Percentiles rank a stretch among this genome's conserved stretches.
These are phyloP conservation scores for Termitomyces sp. DNA, from an alignment of 1,284 basidiomycete species.

Conservation along the genomic window DNA sequence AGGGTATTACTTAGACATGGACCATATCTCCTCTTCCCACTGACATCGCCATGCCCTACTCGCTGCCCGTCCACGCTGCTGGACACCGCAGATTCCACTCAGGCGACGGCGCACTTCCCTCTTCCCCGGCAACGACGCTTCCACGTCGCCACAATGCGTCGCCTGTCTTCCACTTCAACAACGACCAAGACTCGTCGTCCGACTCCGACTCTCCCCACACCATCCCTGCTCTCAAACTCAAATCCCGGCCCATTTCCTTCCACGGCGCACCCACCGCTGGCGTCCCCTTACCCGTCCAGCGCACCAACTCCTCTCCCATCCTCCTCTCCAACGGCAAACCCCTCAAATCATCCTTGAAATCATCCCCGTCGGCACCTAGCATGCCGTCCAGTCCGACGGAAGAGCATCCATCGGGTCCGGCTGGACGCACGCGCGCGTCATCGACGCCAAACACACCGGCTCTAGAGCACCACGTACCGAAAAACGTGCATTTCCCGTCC, in stretches of 20 bases:
- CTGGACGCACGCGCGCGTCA: background rate
- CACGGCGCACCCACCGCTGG: slow-evolving; percentile 16
- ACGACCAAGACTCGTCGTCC: slow-evolving; percentile 12
- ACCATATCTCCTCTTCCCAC: too few relatives aligned
- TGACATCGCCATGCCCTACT: slow-evolving; percentile 8
- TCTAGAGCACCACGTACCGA: slow-evolving; percentile 30
- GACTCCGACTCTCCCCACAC: slow-evolving; percentile 5
- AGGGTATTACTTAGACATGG: background rate
- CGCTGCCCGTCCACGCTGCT: slow-evolving; percentile 5
- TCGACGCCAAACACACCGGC: background rate
- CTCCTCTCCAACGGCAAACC: slow-evolving; percentile 84
- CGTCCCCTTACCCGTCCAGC: slow-evolving; percentile 21
- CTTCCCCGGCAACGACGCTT: slow-evolving; percentile 1
- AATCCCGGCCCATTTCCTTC: slow-evolving; percentile 7
- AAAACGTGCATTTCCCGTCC: slow-evolving; percentile 88
- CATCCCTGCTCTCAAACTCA: slow-evolving; percentile 12
- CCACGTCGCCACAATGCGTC: slow-evolving; percentile 9
- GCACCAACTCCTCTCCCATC: slow-evolving; percentile 36
- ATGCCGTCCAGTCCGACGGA: background rate
- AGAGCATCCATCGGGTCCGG: background rate
- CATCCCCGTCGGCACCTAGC: slow-evolving; percentile 38
- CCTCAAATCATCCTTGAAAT: slow-evolving; percentile 86
- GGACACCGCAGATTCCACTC: slow-evolving; percentile 1
- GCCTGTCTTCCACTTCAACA: slow-evolving; percentile 15
- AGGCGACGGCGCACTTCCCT: too few relatives aligned